These are phyloP conservation scores for Lunularia cruciata DNA, from an alignment of 225 moss, liverwort and hornwort species.

Conservation along the genomic window DNA sequence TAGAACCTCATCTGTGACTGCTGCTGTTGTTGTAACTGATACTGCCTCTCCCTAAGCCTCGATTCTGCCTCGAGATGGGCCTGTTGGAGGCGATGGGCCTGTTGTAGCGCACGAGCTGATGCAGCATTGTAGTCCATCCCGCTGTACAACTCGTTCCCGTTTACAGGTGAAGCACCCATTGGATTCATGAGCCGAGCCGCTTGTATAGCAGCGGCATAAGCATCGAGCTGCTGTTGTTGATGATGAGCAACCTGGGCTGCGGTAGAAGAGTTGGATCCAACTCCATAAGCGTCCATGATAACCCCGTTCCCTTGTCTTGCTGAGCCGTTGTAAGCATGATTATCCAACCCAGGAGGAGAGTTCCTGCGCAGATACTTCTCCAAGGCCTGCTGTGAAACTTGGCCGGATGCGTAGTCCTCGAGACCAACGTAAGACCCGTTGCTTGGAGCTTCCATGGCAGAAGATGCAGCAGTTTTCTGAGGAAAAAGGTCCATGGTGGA, in stretches of 20 bases:
- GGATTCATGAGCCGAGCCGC: constrained; percentile 32
- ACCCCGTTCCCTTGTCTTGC: constrained; percentile 25
- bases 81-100: constrained; percentile 32
- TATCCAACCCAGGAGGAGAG: constrained; percentile 26
- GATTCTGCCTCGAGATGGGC: constrained; percentile 73
- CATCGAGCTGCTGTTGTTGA: constrained; percentile 8
- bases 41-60: constrained; percentile 57
- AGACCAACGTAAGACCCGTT: constrained; percentile 46
- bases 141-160: constrained; percentile 30
- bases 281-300: constrained; percentile 34
- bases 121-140: constrained; percentile 34
- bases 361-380: constrained; percentile 40
- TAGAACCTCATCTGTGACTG: constrained; percentile 67
- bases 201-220: constrained; percentile 30
- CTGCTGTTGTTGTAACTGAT: constrained; percentile 51
- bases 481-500: constrained; percentile 71
- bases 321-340: constrained; percentile 21
- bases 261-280: constrained; percentile 11
- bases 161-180: constrained; percentile 21
- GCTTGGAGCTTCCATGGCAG: constrained; percentile 54
- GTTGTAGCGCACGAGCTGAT: constrained; percentile 35
- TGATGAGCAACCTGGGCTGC: constrained; percentile 23
- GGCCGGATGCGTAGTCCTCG: constrained; percentile 35
- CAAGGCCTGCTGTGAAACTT: constrained; percentile 32
- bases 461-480: constrained; percentile 47